phyloP scores from a whole-genome alignment of 108 stramenopile genomes.

The Conticribra guillardii region DNA sequence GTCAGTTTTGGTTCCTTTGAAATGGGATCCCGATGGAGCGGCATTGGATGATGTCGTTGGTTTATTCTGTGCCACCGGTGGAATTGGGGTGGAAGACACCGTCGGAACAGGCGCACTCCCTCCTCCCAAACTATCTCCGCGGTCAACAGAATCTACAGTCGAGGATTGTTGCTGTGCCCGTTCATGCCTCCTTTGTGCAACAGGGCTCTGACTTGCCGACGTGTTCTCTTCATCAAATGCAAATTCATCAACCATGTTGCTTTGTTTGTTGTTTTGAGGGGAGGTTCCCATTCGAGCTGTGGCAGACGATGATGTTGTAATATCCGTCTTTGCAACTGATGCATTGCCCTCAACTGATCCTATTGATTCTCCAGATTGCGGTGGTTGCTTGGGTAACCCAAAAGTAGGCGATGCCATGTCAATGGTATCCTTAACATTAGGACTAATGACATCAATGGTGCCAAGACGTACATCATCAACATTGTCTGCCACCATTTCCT shows the following conservation, averaged over 20 bases:
- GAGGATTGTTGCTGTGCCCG: conserved; percentile 15
- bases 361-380: not conserved
- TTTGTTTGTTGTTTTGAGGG: not conserved
- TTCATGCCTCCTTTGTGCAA: conserved; percentile 26
- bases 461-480: conserved; percentile 44
- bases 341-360: conserved; percentile 17
- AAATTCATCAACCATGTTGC: conserved; percentile 8
- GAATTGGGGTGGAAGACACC: conserved; percentile 1
- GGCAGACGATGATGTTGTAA: conserved; percentile 38
- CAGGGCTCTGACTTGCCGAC: conserved; percentile 11
- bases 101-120: no score
- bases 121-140: no score
- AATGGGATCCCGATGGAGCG: not conserved
- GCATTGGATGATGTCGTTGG: not conserved
- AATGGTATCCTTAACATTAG: conserved; percentile 5
- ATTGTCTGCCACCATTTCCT: conserved; percentile 51
- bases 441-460: conserved; percentile 31
- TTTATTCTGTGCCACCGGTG: conserved; percentile 1
- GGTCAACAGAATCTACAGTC: not conserved
- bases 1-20: conserved; percentile 7
- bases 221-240: not conserved
- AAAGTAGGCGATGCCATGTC: not conserved
- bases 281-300: conserved; percentile 45
- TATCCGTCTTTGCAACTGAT: conserved; percentile 33
- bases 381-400: not conserved